Conservation (phyloP, 352 stramenopile species). For the Proteromonas lacertae region DNA sequence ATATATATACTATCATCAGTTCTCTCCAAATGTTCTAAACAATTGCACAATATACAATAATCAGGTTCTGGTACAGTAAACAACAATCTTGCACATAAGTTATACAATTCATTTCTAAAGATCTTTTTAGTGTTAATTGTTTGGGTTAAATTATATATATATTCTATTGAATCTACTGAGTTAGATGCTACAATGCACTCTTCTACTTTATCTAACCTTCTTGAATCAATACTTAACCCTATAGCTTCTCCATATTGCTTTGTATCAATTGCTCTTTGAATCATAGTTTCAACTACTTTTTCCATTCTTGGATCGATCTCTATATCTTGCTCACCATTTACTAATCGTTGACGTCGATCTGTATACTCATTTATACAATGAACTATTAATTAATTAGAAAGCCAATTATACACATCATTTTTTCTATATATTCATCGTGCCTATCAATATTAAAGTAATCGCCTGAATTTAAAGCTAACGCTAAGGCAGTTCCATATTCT, state of each 20-base stretch:
- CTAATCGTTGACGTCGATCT: slow-evolving; percentile 23
- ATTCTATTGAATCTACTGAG: neutral
- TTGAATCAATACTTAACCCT: slow-evolving; percentile 73
- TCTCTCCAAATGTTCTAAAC: too few species aligned
- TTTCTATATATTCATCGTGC: slow-evolving; percentile 78
- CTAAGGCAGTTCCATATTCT: slow-evolving; percentile 66
- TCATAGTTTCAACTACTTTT: slow-evolving; percentile 78
- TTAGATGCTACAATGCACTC: slow-evolving; percentile 40
- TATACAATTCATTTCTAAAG: too few species aligned
- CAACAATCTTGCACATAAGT: too few species aligned
- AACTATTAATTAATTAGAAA: too few species aligned
- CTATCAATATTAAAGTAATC: slow-evolving; percentile 60
- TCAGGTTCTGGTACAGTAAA: too few species aligned
- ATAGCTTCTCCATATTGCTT: slow-evolving; percentile 74
- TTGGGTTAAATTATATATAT: neutral
- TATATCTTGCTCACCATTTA: slow-evolving; percentile 13
- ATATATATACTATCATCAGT: too few species aligned
- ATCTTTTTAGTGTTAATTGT: neutral
- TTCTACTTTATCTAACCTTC: slow-evolving; percentile 48
- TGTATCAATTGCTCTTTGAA: slow-evolving; percentile 69
- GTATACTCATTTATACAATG: slow-evolving; percentile 93
- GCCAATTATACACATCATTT: slow-evolving; percentile 65
- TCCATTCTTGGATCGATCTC: slow-evolving; percentile 42
- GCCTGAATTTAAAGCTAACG: slow-evolving; percentile 64
- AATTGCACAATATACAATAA: too few species aligned